Evolutionary conservation across 495 filamentous ascomycete species (phyloP).

Genomic region (Trichocladium antarcticum): DNA sequence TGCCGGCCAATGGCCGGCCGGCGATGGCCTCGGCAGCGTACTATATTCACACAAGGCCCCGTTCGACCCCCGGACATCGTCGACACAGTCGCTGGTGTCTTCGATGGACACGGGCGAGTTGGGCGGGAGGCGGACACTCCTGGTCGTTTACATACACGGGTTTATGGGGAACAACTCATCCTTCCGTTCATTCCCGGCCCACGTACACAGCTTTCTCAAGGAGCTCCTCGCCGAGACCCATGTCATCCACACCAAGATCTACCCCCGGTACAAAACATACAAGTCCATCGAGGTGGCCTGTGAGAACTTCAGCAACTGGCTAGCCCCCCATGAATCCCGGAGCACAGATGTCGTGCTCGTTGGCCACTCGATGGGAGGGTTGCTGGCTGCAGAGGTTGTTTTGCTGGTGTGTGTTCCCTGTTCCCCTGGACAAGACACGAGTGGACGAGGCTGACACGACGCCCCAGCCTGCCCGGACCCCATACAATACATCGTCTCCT

Average conservation of each 20-base stretch:
- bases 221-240: constrained; percentile 57
- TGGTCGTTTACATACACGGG: constrained; percentile 82
- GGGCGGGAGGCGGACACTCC: constrained; percentile 46
- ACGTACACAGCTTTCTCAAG: constrained; percentile 72
- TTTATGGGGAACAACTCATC: constrained; percentile 87
- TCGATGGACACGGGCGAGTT: constrained; percentile 31
- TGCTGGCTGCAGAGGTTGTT: constrained; percentile 69
- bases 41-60: not conserved
- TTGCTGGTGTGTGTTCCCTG: constrained; percentile 39
- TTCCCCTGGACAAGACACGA: not conserved
- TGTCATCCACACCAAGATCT: constrained; percentile 79
- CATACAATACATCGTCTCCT: constrained; percentile 15
- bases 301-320: constrained; percentile 75
- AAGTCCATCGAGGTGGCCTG: constrained; percentile 60
- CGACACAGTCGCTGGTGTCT: constrained; percentile 51
- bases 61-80: constrained; percentile 49
- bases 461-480: constrained; percentile 11
- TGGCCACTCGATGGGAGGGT: constrained; percentile 85
- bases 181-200: constrained; percentile 77
- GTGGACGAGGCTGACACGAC: not conserved
- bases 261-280: constrained; percentile 80
- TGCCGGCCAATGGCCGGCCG: not conserved
- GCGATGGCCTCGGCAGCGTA: not conserved
- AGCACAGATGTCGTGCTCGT: constrained; percentile 72
- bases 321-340: constrained; percentile 62